These are phyloP conservation scores for Cladosporium sphaerospermum DNA, from an alignment of 2,329 filamentous ascomycete species.

Conservation along the genomic window DNA sequence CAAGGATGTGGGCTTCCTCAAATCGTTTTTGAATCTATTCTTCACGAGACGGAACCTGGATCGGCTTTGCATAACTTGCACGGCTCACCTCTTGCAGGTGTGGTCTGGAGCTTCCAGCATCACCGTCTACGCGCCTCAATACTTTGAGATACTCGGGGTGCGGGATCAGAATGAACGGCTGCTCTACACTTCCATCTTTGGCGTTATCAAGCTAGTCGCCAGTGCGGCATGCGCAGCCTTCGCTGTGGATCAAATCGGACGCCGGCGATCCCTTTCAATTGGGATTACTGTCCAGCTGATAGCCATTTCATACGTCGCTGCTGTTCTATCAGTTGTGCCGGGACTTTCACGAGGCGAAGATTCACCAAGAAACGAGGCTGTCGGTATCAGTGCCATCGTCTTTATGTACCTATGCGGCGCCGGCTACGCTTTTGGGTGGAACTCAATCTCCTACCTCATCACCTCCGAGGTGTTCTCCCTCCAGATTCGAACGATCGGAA, in stretches of 20 bases:
- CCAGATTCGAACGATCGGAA: conserved; percentile 61
- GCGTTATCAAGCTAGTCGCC: conserved; percentile 63
- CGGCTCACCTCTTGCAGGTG: conserved; percentile 64
- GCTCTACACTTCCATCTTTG: conserved; percentile 66
- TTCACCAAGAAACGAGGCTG: conserved; percentile 43
- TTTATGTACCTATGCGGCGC: conserved; percentile 48
- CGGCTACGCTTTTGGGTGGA: conserved; percentile 67
- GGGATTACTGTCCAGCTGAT: conserved; percentile 44
- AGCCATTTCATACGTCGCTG: conserved; percentile 47
- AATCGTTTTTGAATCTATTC: conserved; percentile 60
- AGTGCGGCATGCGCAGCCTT: conserved; percentile 67
- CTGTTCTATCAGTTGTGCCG: conserved; percentile 49
- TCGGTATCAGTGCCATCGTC: conserved; percentile 56
- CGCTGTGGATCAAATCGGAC: conserved; percentile 69
- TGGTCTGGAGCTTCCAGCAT: conserved; percentile 68
- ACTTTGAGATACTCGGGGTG: conserved; percentile 65
- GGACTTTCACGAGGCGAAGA: conserved; percentile 46
- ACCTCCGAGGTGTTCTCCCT: conserved; percentile 70
- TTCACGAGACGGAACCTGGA: conserved; percentile 62
- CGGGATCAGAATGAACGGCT: conserved; percentile 60
- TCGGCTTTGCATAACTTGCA: conserved; percentile 58
- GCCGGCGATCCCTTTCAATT: conserved; percentile 50
- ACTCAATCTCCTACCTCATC: conserved; percentile 69
- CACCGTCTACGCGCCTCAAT: conserved; percentile 66
- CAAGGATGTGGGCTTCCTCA: conserved; percentile 40